Base-by-base conservation (phyloP, 2,329 filamentous ascomycete genomes). In the Podosphaera fusca region DNA sequence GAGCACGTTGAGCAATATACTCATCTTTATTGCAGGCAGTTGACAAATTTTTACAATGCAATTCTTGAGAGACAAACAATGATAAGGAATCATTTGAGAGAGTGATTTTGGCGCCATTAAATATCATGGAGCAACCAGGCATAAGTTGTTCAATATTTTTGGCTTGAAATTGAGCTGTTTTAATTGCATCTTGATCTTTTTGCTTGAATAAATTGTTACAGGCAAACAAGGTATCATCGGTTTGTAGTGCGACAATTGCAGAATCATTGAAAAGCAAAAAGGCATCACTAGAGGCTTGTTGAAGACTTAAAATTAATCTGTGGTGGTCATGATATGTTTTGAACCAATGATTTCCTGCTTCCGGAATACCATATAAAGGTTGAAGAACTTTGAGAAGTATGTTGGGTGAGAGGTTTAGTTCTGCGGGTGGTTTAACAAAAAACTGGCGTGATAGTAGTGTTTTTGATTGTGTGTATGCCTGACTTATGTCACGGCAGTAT, bases 211-310 rank as follows among this genome's bases (percentile, higher is more conserved):
- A 2, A 10, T 49, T 30, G 35, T 55, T 38, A 33, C 51, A 53
- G 14, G 34, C 38, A 33, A 58, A 49, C 21, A 58, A 35, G 4
- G 56, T 58, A 51, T 58, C 56, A 49, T 58, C 51, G 7, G 51
- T 58, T 54, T 58, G 56, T 10, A 58, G 30, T 31, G 34, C 56
- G 14, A 58, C 42, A 49, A 58, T 42, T 36, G 51, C 56, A 55
- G 31, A 51, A 38, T 55, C 8, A 47, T 49, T 58, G 34, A 55
- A 49, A 4, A 58, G 33, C 4, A 58, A 29, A 47, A 51, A 58
- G 10, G 52, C 40, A 40, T 58, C 51, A 54, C 42, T 55, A 10
- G 56, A 49, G 8, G 56, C 42, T 42, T 54, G 30, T 35, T 38
- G 1, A 46, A 55, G 45, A 36, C 9, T n/a, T 34, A 58, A 33